Evolutionary conservation across 768 basidiomycete genomes (phyloP), one percentile per base, ranked within the genome.

Genomic region (Rubroboletus satanas): DNA sequence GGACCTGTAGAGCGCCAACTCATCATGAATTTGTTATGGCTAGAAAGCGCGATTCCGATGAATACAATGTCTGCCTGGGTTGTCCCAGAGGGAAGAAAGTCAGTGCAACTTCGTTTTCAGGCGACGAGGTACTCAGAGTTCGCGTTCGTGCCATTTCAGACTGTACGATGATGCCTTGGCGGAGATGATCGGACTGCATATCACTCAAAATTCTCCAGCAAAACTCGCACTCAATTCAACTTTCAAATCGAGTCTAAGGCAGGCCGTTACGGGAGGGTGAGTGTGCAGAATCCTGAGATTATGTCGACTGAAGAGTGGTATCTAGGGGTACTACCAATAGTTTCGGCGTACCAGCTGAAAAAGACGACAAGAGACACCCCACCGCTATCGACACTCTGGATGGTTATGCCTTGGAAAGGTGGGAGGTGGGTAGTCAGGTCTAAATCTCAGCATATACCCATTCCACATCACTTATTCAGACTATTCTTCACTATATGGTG

Each of bases 401-500:
- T 70, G 77, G 77, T 14, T 90, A 90, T 66, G 92, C 94, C 1
- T 74, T 92, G 39, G 88, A 90, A 63, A 80, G 91, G 57, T 97
- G 93, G 93, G 93, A 97, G 83, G 93, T 88, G 59, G 58, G 78
- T 66, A 21, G 38, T 41, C 26, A 23, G 33, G 21, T 26, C 28
- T 43, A 50, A 47, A 11, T 44, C 29, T 23, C 15, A 47, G 47
- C 29, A 38, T 28, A 11, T 41, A 32, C 52, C 48, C 28, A 56
- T 49, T 36, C 6, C 17, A 26, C 11, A 2, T 17, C 31, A 5
- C 29, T 36, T 38, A 29, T 49, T 17, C 37, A 98, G 94, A 94
- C 93, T 0, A 96, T 98, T 63, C 79, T 98, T 42, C 93, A 98
- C 71, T 98, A 91, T 67, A 97, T 99, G 94, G 97, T 99, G 4